Conservation (phyloP, 352 stramenopile species). For the Phytophthora crassamura region DNA sequence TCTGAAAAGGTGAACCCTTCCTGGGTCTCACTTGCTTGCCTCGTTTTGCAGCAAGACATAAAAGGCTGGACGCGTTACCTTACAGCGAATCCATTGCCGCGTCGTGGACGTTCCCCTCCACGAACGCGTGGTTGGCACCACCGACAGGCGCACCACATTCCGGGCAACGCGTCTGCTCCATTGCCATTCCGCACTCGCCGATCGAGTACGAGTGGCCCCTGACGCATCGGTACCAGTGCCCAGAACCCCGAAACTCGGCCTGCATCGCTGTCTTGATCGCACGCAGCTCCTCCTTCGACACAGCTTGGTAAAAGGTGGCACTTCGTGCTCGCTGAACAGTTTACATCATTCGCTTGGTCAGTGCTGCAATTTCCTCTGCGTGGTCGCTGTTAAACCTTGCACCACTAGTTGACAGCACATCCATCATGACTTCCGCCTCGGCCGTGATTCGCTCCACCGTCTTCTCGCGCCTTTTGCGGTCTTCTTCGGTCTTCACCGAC, state of each 20-base stretch:
- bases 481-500: constrained; percentile 18
- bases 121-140: constrained; percentile 49
- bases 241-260: constrained; percentile 35
- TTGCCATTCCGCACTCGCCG: constrained; percentile 81
- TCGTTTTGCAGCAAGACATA: too few species aligned
- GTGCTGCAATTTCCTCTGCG: background rate
- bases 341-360: constrained; percentile 4
- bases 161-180: constrained; percentile 65
- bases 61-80: too few species aligned
- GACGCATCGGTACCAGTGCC: constrained; percentile 75
- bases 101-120: constrained; percentile 18
- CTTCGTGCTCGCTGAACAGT: constrained; percentile 21
- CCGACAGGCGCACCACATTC: constrained; percentile 78
- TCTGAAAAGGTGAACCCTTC: too few species aligned
- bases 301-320: constrained; percentile 40
- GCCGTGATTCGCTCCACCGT: background rate
- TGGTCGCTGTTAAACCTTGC: constrained; percentile 19
- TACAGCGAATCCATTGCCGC: constrained; percentile 27
- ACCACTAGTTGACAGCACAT: background rate
- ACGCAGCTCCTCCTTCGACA: constrained; percentile 38
- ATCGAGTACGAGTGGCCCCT: constrained; percentile 89
- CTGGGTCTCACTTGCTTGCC: too few species aligned
- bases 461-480: constrained; percentile 21
- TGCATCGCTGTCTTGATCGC: constrained; percentile 46
- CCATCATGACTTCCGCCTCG: constrained; percentile 5